These are phyloP conservation scores for Oryza australiensis DNA, from an alignment of 176 grass and related monocot genomes.

Conservation along the genomic window DNA sequence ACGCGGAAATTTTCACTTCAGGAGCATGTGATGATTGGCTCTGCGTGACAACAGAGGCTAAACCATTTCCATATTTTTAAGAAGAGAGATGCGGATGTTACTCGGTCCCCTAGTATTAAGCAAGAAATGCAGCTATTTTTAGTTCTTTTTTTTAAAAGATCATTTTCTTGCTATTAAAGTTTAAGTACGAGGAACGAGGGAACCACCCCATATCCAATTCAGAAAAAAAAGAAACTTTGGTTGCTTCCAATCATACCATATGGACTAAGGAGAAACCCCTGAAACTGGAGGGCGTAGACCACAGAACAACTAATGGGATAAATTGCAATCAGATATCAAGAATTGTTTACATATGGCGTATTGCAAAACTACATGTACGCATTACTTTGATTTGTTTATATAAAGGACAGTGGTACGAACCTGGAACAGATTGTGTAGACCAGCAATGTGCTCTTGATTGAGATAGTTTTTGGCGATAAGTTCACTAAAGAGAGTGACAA, in stretches of 20 bases:
- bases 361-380: neutral
- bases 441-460: slow-evolving; percentile 62
- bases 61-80: neutral
- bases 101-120: neutral
- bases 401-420: slow-evolving; percentile 43
- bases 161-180: neutral
- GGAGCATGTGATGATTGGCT: neutral
- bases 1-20: neutral
- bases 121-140: neutral
- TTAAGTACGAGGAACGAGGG: neutral
- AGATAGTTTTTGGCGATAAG: slow-evolving; percentile 68
- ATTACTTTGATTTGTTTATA: slow-evolving; percentile 15
- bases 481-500: slow-evolving; percentile 79
- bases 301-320: neutral
- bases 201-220: neutral
- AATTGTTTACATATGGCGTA: neutral
- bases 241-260: neutral
- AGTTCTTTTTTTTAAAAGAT: neutral
- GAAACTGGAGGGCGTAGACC: neutral
- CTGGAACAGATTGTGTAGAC: slow-evolving; percentile 88
- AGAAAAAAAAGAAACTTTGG: neutral
- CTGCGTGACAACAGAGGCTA: neutral
- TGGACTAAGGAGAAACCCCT: neutral
- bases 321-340: neutral
- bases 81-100: neutral